A percentile compares a stretch with the other conserved stretches of the same genome.
Evolutionary conservation across 306 rosid species (phyloP).

Genomic region (Rosa multiflora): DNA sequence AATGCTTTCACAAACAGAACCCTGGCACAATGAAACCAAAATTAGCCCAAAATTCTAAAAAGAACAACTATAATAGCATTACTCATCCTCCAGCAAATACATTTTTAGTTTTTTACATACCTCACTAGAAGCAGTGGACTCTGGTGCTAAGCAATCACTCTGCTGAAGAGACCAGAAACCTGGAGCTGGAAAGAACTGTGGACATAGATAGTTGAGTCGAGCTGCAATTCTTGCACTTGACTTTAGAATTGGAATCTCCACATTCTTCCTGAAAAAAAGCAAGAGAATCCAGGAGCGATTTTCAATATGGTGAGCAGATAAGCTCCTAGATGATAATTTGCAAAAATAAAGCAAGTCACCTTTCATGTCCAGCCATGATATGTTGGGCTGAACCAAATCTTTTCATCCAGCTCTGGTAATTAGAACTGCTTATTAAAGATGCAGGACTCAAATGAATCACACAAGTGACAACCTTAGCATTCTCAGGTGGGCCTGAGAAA

Average conservation of each 20-base stretch:
- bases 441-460: constrained; percentile 86
- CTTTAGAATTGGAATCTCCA: constrained; percentile 78
- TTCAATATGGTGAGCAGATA: constrained; percentile 15
- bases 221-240: constrained; percentile 82
- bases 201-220: constrained; percentile 80
- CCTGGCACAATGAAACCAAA: constrained; percentile 49
- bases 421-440: constrained; percentile 47
- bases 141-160: constrained; percentile 38
- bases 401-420: constrained; percentile 84
- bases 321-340: constrained; percentile 8
- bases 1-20: constrained; percentile 45
- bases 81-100: constrained; percentile 20
- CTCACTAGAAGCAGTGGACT: constrained; percentile 58
- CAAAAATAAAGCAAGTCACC: constrained; percentile 39
- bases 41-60: neutral
- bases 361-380: constrained; percentile 92
- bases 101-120: constrained; percentile 45
- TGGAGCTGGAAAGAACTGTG: constrained; percentile 92
- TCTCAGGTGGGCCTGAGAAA: constrained; percentile 37
- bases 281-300: constrained; percentile 12
- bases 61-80: neutral
- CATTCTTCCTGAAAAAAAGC: constrained; percentile 64
- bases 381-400: constrained; percentile 77
- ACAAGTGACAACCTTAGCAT: constrained; percentile 57
- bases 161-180: constrained; percentile 65